Conservation (phyloP, 108 stramenopile genomes). For the Skeletonema menzelii region DNA sequence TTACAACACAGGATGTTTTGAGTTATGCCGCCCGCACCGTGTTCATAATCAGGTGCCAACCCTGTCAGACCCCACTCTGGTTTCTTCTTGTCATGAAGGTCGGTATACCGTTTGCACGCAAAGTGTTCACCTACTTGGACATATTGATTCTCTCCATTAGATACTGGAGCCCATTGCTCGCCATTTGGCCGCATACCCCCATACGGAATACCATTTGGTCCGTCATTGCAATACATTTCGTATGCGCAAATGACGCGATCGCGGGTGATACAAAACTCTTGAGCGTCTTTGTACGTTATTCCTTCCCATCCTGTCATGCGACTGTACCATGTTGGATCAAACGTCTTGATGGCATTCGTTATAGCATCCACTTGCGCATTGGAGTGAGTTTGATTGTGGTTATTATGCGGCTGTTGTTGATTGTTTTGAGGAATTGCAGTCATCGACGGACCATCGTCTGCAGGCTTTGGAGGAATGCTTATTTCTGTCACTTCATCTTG, state of each 20-base stretch:
- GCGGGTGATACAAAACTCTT: slow-evolving; percentile 8
- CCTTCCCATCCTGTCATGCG: slow-evolving; percentile 15
- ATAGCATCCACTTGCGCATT: neutral
- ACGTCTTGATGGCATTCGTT: slow-evolving; percentile 3
- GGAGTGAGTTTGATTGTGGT: neutral
- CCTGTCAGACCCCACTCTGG: slow-evolving; percentile 34
- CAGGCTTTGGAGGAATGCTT: neutral
- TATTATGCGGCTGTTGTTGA: neutral
- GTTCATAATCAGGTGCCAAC: slow-evolving; percentile 19
- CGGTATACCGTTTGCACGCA: neutral
- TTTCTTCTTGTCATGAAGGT: slow-evolving; percentile 18
- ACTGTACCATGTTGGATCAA: slow-evolving; percentile 20
- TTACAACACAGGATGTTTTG: slow-evolving; percentile 40
- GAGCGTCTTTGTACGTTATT: slow-evolving; percentile 8
- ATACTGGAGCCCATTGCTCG: slow-evolving; percentile 27
- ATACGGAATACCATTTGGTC: slow-evolving; percentile 4
- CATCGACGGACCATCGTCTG: neutral
- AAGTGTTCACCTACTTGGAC: slow-evolving; percentile 9
- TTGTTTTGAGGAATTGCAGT: neutral
- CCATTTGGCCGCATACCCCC: slow-evolving; percentile 15
- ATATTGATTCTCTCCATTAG: slow-evolving; percentile 21
- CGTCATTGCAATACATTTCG: slow-evolving; percentile 3
- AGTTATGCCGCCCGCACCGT: slow-evolving; percentile 42
- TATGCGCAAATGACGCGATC: slow-evolving; percentile 12
- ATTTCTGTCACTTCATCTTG: neutral